A percentile compares a stretch with the other conserved stretches of the same genome.
Conservation (phyloP, 257 asterid genomes). For the Solanum paucissectum region DNA sequence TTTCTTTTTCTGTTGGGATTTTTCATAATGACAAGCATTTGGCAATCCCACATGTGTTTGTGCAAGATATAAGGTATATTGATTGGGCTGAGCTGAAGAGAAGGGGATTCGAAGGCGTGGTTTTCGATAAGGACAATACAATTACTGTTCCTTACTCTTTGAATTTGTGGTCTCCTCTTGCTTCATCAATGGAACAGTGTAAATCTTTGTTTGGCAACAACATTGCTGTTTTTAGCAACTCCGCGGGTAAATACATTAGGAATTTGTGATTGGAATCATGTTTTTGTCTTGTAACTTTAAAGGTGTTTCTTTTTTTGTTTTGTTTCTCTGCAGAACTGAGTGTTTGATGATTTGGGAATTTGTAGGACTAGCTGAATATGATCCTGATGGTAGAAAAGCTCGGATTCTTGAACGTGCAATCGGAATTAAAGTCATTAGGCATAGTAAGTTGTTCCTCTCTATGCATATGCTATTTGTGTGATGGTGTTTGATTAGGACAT, state of each 20-base stretch:
- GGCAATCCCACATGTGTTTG: slow-evolving; percentile 63
- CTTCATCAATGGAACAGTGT: slow-evolving; percentile 52
- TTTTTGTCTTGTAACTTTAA: background rate
- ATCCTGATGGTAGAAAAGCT: slow-evolving; percentile 75
- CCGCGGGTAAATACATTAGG: slow-evolving; percentile 54
- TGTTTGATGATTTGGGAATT: background rate
- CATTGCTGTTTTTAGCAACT: slow-evolving; percentile 78
- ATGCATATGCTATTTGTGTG: background rate
- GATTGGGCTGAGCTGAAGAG: slow-evolving; percentile 80
- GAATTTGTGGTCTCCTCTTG: slow-evolving; percentile 80
- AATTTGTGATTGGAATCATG: background rate
- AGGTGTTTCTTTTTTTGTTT: background rate
- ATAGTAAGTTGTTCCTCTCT: slow-evolving; percentile 34
- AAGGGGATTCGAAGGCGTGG: slow-evolving; percentile 77
- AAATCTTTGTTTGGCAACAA: slow-evolving; percentile 67
- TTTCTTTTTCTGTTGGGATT: slow-evolving; percentile 53
- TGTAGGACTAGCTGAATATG: slow-evolving; percentile 75
- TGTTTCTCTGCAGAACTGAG: background rate
- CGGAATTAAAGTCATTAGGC: slow-evolving; percentile 82
- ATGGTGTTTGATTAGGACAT: background rate
- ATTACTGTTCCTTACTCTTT: slow-evolving; percentile 81
- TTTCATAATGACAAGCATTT: slow-evolving; percentile 46
- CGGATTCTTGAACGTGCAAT: slow-evolving; percentile 61
- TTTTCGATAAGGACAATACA: slow-evolving; percentile 92
- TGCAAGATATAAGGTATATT: slow-evolving; percentile 60